Base-by-base conservation (phyloP, 176 grass and related monocot species). In the Dactylis glomerata region DNA sequence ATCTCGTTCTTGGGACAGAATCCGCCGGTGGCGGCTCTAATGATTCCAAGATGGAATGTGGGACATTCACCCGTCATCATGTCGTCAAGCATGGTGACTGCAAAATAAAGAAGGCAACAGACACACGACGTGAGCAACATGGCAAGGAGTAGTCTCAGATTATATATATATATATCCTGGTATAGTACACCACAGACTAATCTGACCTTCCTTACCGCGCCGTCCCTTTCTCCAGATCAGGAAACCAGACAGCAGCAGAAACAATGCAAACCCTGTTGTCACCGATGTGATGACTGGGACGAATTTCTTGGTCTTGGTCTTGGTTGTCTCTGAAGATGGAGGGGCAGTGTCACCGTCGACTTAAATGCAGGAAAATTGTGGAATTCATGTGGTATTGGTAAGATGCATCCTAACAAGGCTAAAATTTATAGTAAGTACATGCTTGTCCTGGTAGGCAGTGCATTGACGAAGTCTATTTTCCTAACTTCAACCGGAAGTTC, bases 1-100 rank as follows among this genome's bases (percentile, higher is more conserved):
- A 95, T 62, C 33, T 31, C n/a, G 23, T 92, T 91, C 15, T 73
- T 11, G 12, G 22, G 13, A 2, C 65, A 67, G 64, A 92, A 95
- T 3, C 66, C 56, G 0, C 87, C 67, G 1, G 88, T 95, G 40
- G 88, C 88, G 32, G 38, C 26, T 77, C 40, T 83, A 16, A 95
- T 75, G 12, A 22, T 55, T 20, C 40, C 54, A 14, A 92, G 56
- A 62, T 83, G 47, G 76, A 87, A 95, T 2, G 70, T 44, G 16
- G 81, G 83, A 34, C 89, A 88, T 67, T 84, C 83, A 2, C 51
- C 31, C 15, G 15, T 86, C 20, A 59, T 68, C 10, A 87, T 30
- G 28, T 75, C 87, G 19, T 80, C 20, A 7, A 27, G 12, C 13
- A 36, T 8, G 19, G 8, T 54, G 47, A 62, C 86, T 87, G 72